Conservation (phyloP, 2,329 filamentous ascomycete genomes). For the Sclerotinia glacialis region DNA sequence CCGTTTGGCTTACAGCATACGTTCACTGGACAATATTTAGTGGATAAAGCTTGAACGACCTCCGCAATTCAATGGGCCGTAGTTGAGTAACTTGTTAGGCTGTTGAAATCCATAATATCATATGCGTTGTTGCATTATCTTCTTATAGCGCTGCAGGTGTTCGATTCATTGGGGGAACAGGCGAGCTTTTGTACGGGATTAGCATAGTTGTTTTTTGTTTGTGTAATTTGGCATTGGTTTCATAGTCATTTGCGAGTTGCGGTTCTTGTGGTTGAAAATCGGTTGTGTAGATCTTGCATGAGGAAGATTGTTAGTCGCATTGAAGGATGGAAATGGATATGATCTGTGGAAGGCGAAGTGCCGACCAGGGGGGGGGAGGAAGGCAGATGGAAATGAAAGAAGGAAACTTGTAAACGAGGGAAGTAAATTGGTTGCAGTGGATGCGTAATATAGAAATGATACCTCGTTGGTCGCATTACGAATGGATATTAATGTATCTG, state of each 20-base stretch:
- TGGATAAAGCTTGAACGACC: conserved; percentile 3
- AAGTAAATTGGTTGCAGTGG: conserved; percentile 1
- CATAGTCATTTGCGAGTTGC: conserved; percentile 2
- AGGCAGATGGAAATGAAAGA: neutral
- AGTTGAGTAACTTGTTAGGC: conserved; percentile 1
- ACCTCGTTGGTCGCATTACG: neutral
- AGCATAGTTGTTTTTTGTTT: conserved; percentile 17
- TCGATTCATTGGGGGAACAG: conserved; percentile 15
- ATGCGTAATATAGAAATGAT: conserved; percentile 22
- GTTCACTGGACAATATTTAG: conserved; percentile 6
- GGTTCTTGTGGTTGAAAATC: conserved; percentile 10
- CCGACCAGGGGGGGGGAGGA: neutral
- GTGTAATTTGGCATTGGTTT: conserved; percentile 8
- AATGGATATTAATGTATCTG: neutral
- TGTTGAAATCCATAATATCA: conserved; percentile 6
- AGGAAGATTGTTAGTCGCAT: conserved; percentile 7
- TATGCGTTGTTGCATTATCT: conserved; percentile 5
- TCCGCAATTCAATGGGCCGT: conserved; percentile 1
- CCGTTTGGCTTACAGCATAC: conserved; percentile 6
- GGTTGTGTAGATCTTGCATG: neutral
- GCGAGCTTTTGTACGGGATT: conserved; percentile 18
- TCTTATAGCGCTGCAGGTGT: conserved; percentile 17
- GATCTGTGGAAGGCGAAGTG: neutral
- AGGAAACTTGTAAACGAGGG: conserved; percentile 16
- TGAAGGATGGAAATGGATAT: conserved; percentile 1